phyloP scores from a whole-genome alignment of 495 filamentous ascomycete species.

The Platismatia glauca region DNA sequence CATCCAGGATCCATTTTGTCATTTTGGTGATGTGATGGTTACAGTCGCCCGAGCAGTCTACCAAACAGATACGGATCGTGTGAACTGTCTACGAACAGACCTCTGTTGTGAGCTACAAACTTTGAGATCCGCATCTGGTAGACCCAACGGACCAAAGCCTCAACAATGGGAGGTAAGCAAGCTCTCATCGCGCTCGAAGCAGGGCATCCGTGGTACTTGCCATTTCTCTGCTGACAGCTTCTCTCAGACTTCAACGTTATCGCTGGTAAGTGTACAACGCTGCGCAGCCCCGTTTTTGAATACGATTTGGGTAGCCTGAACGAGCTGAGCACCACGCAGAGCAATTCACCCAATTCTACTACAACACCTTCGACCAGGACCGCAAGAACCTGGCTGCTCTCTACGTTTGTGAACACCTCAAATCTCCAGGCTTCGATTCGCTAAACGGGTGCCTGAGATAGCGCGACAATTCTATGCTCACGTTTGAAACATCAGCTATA shows the following conservation, averaged over 20 bases:
- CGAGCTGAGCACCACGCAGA: conserved; percentile 38
- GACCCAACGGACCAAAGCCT: not conserved
- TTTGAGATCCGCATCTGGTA: too few species aligned
- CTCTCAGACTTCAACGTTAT: conserved; percentile 43
- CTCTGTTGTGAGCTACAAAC: not conserved
- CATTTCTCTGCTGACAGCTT: not conserved
- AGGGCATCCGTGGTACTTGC: not conserved
- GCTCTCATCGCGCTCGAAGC: not conserved
- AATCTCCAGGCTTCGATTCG: not conserved
- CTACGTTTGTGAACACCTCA: conserved; percentile 54
- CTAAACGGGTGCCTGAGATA: conserved; percentile 29
- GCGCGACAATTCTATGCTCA: conserved; percentile 85
- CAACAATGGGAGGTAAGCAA: conserved; percentile 18
- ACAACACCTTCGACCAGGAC: conserved; percentile 68
- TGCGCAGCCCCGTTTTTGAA: not conserved
- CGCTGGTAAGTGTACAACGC: conserved; percentile 42
- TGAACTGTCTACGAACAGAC: not conserved
- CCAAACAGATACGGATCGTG: not conserved
- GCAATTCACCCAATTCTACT: conserved; percentile 83
- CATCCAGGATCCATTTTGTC: not conserved
- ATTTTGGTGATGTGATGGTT: not conserved
- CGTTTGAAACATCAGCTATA: conserved; percentile 62
- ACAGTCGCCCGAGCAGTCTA: not conserved
- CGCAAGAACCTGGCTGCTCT: conserved; percentile 53
- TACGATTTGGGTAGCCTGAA: not conserved